These are phyloP conservation scores for Neofusicoccum kwambonambiense DNA, from an alignment of 2,329 filamentous ascomycete genomes.

Conservation along the genomic window DNA sequence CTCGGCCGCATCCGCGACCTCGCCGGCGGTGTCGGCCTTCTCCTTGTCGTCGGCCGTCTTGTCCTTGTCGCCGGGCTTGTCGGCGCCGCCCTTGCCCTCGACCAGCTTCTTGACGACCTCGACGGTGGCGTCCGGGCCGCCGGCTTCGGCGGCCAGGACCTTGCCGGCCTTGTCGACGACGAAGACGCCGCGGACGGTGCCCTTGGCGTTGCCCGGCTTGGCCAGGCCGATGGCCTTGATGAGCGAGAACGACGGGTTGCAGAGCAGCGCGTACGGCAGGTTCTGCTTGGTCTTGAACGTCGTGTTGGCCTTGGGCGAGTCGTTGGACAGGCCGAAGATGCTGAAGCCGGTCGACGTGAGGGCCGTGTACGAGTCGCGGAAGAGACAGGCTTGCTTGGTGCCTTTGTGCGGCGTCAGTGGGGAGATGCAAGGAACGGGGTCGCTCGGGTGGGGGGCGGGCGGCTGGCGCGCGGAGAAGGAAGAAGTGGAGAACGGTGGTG, in stretches of 20 bases:
- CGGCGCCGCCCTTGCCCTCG: conserved; percentile 21
- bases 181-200: conserved; percentile 84
- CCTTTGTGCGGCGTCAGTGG: conserved; percentile 73
- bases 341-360: conserved; percentile 76
- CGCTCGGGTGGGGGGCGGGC: neutral
- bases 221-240: conserved; percentile 87
- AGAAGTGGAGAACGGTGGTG: conserved; percentile 1
- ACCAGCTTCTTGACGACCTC: conserved; percentile 71
- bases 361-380: conserved; percentile 78
- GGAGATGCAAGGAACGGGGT: no score
- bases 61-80: neutral
- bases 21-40: conserved; percentile 35
- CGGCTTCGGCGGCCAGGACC: conserved; percentile 71
- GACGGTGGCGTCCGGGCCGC: conserved; percentile 75
- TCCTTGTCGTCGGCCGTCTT: no score
- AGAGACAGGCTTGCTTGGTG: conserved; percentile 89
- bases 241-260: conserved; percentile 71
- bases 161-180: conserved; percentile 80
- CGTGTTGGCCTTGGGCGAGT: conserved; percentile 87
- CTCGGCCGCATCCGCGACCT: conserved; percentile 48
- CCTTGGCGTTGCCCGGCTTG: conserved; percentile 66
- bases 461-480: neutral
- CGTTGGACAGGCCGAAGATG: conserved; percentile 86
- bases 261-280: conserved; percentile 83
- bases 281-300: conserved; percentile 91